Conservation (phyloP, 495 filamentous ascomycete genomes). For the Aspergillus coremiiformis region DNA sequence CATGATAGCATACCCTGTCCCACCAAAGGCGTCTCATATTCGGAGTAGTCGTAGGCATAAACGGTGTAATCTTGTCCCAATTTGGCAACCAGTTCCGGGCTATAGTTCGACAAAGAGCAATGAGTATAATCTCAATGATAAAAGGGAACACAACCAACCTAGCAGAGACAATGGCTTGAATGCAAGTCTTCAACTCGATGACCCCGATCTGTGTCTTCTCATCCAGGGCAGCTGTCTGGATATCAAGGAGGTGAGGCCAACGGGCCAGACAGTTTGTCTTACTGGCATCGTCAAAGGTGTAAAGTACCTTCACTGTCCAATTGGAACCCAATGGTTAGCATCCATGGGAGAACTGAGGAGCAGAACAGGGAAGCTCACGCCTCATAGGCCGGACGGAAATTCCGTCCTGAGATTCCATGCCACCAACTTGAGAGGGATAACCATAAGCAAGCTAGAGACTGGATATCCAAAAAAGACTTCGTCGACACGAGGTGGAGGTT, state of each 20-base stretch:
- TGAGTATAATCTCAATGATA: conserved; percentile 1
- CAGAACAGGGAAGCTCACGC: conserved; percentile 30
- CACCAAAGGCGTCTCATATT: conserved; percentile 84
- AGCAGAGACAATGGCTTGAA: conserved; percentile 74
- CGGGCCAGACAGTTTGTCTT: conserved; percentile 89
- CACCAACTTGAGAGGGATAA: conserved; percentile 23
- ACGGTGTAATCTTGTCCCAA: conserved; percentile 88
- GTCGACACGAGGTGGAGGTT: not conserved
- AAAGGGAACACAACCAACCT: conserved; percentile 38
- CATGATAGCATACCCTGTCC: conserved; percentile 95
- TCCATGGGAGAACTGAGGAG: not conserved
- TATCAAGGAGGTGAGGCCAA: conserved; percentile 71
- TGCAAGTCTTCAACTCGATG: conserved; percentile 82
- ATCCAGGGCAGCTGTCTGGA: conserved; percentile 74
- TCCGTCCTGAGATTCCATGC: conserved; percentile 46
- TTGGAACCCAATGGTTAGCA: conserved; percentile 13
- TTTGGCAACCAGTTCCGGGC: conserved; percentile 80
- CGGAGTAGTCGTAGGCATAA: conserved; percentile 95
- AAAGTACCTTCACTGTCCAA: conserved; percentile 73
- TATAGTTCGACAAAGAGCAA: conserved; percentile 26
- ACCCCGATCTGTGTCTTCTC: conserved; percentile 74
- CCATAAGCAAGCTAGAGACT: conserved; percentile 23
- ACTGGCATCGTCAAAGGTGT: conserved; percentile 87
- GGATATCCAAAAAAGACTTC: not conserved
- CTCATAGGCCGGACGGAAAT: conserved; percentile 50